Conservation (phyloP, 805 yeast genomes). For the Ogataea corticis region DNA sequence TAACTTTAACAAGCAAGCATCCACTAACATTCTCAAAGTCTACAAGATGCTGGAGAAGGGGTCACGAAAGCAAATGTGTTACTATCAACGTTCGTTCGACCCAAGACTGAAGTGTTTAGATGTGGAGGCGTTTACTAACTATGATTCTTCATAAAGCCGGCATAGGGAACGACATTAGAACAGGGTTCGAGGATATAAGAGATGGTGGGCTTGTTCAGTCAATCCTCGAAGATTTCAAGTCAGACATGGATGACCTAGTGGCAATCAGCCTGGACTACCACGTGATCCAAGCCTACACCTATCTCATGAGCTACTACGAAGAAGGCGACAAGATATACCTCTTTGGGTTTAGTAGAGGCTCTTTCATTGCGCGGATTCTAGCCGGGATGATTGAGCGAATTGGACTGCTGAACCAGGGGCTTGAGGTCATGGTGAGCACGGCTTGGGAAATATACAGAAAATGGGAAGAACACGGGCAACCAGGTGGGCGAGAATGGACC, state of each 20-base stretch:
- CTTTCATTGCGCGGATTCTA: conserved; percentile 62
- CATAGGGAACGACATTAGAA: conserved; percentile 52
- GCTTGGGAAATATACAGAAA: conserved; percentile 65
- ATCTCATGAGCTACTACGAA: conserved; percentile 48
- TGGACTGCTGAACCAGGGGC: conserved; percentile 57
- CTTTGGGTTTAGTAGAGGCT: conserved; percentile 66
- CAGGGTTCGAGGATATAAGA: conserved; percentile 35
- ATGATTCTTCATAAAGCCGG: conserved; percentile 42
- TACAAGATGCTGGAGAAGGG: conserved; percentile 53
- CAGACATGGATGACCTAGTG: conserved; percentile 34
- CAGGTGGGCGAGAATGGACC: conserved; percentile 37
- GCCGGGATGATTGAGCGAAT: conserved; percentile 66
- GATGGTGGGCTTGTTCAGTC: conserved; percentile 23
- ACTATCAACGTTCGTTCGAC: conserved; percentile 51
- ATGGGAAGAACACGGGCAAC: conserved; percentile 65
- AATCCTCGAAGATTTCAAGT: conserved; percentile 12
- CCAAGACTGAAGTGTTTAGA: background rate
- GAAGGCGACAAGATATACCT: conserved; percentile 53
- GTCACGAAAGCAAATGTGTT: conserved; percentile 48
- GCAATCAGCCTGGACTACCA: conserved; percentile 59
- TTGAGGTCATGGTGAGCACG: conserved; percentile 53
- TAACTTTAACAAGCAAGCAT: conserved; percentile 56
- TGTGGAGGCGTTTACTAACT: background rate
- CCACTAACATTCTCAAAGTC: conserved; percentile 54
- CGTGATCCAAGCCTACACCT: conserved; percentile 57